Evolutionary conservation across 2,329 filamentous ascomycete species (phyloP), one percentile per base, ranked within the genome.

Genomic region (Botrytis byssoidea): DNA sequence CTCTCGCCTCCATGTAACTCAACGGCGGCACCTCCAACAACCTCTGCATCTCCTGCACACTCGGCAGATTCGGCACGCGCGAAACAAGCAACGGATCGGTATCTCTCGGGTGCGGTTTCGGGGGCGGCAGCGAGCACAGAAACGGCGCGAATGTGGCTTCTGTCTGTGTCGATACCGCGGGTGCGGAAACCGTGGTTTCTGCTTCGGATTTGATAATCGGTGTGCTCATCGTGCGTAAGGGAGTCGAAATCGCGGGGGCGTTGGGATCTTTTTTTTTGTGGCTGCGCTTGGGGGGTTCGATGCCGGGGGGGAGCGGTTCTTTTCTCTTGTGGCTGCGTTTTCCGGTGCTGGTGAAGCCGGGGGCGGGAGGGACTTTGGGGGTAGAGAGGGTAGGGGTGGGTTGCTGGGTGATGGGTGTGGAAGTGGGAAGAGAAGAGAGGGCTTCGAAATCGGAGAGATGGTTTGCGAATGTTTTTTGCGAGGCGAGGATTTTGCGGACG

Each of bases 391-490:
- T 20, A 22, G 71, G 66, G 75, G 73, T 42, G 70, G 74, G 44
- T 55, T 73, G 74, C 70, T 40, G 77, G 69, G 37, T 81, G 79
- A 79, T 25, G 29, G 75, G 29, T 82, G 82, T 73, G 80, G 82
- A 72, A 84, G 84, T 29, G 51, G 83, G n/a, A 74, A 86, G 85
- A 78, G 74, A 83, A 78, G 78, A 76, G 71, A 89, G 84, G 14
- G 93, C 93, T 77, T 92, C 87, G 81, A 92, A 93, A 81, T 96
- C 93, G 77, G 93, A 92, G 65, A 95, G 86, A 81, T 95, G 91
- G 83, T 96, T 94, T 75, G 90, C 89, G 82, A 95, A 95, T 4
- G 92, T 94, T 84, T 95, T 94, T 80, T 94, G 92, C 40, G 91
- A 93, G 77, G 91, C 89, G 73, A 96, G 85, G 75, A 96, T 94